Evolutionary conservation across 441 rosid genomes (phyloP).

Genomic region (Daphne laureola): DNA sequence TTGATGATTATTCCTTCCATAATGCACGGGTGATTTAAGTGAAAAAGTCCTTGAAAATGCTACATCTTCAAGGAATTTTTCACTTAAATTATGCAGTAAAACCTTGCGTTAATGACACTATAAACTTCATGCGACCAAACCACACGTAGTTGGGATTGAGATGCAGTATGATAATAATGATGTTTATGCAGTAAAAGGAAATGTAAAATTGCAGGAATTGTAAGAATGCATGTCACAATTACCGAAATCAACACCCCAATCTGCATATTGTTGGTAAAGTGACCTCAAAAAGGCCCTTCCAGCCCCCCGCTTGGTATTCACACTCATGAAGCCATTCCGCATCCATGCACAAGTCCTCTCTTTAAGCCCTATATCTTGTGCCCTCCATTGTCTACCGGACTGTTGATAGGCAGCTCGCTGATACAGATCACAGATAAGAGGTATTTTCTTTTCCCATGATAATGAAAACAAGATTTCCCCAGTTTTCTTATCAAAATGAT

Average conservation of each 20-base stretch:
- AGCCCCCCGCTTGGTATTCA: conserved; percentile 56
- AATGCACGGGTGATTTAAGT: no score
- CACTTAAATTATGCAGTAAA: no score
- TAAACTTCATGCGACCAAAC: no score
- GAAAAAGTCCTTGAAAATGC: no score
- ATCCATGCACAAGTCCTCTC: conserved; percentile 93
- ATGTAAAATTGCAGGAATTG: not conserved
- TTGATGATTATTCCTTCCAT: no score
- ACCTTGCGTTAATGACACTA: no score
- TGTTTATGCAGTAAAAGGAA: no score
- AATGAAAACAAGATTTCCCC: not conserved
- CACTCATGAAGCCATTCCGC: conserved; percentile 85
- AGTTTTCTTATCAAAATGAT: not conserved
- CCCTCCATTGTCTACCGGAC: conserved; percentile 57
- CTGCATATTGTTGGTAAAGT: conserved; percentile 70
- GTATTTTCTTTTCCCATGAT: no score
- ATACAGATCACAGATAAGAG: not conserved
- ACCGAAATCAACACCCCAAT: conserved; percentile 96
- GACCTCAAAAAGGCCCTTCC: conserved; percentile 89
- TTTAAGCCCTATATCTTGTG: conserved; percentile 69
- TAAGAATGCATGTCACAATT: conserved; percentile 18
- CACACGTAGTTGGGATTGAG: no score
- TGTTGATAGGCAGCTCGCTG: conserved; percentile 65
- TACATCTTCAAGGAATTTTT: no score
- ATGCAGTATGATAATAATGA: no score